phyloP scores from a whole-genome alignment of 2,329 filamentous ascomycete species.

The Colletotrichum trifolii region DNA sequence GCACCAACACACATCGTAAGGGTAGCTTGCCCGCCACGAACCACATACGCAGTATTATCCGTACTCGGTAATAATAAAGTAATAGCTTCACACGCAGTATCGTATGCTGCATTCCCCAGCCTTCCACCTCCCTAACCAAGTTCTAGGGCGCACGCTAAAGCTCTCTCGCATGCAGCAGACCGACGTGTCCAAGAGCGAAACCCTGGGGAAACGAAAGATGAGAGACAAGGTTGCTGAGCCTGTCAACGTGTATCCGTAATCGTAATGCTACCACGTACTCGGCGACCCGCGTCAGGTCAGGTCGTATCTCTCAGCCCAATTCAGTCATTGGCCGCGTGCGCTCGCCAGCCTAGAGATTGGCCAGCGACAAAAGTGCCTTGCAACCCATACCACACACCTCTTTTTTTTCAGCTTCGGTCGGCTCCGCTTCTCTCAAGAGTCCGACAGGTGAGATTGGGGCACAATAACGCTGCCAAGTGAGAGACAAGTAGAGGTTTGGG shows the following conservation, averaged over 20 bases:
- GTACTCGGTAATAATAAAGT: too few species aligned
- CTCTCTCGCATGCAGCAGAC: too few species aligned
- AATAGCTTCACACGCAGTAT: too few species aligned
- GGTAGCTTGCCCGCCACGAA: too few species aligned
- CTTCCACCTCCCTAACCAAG: conserved; percentile 10
- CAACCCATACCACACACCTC: too few species aligned
- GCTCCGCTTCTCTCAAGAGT: conserved; percentile 26
- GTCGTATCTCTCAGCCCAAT: conserved; percentile 34
- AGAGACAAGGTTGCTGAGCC: conserved; percentile 18
- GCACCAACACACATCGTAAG: too few species aligned
- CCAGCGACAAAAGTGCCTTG: conserved; percentile 27
- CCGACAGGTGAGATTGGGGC: neutral
- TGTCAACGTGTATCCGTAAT: conserved; percentile 2
- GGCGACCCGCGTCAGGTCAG: neutral
- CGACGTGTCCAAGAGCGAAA: too few species aligned
- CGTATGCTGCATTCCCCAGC: neutral
- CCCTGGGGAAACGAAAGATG: conserved; percentile 3
- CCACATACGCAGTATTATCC: too few species aligned
- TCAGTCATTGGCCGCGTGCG: conserved; percentile 35
- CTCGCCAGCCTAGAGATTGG: conserved; percentile 4
- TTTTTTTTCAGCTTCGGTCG: conserved; percentile 33
- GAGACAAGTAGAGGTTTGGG: conserved; percentile 16
- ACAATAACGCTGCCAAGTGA: neutral
- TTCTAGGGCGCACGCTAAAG: neutral
- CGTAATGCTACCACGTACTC: too few species aligned